Base-by-base conservation (phyloP, 2,329 filamentous ascomycete genomes). In the Calonectria ilicicola region DNA sequence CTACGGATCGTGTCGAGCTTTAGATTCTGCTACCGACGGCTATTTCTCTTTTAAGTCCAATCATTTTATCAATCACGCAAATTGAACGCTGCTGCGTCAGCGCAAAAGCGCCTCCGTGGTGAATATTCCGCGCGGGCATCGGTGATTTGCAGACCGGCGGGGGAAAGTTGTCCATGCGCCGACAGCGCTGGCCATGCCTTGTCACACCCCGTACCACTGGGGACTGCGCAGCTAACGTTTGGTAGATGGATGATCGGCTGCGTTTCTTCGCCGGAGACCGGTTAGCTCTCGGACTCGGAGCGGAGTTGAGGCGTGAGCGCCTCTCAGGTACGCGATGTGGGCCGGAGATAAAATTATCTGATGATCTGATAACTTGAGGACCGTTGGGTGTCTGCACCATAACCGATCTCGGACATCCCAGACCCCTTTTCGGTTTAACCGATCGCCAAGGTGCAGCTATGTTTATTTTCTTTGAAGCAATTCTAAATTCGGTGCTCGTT, bases 301-400 rank as follows among this genome's bases (percentile, higher is more conserved):
- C 32, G 32, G 14, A 60, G 26, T 27, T 40, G 53, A 21, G 32
- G 32, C 53, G 38, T 12, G 23, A 27, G 15, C 23, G 9, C 15
- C 23, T 42, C 17, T 17, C 14, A 58, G 47, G 46, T 49, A 38
- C 71, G 67, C 65, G 53, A 70, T 72, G 72, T 72, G 67, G 67
- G 64, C 38, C 42, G 46, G 46, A 23, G 32, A 17, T 47, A 40
- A 46, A 46, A 42, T 79, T 82, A 83, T 83, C 81, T 77, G 81
- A 83, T 82, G 74, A 83, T 83, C 81, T 79, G 82, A 83, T 83
- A 82, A 83, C 53, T 23, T 23, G 17, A 63, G 29, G 23, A 23
- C 10, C 27, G 21, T 29, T 23, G 15, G 38, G 19, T 21, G 51
- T 38, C 12, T n/a, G 26, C 38, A 7, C 3, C 9, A 2, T 27